A percentile compares a stretch with the other conserved stretches of the same genome.
phyloP scores from a whole-genome alignment of 108 stramenopile genomes.

The Seminavis robusta region DNA sequence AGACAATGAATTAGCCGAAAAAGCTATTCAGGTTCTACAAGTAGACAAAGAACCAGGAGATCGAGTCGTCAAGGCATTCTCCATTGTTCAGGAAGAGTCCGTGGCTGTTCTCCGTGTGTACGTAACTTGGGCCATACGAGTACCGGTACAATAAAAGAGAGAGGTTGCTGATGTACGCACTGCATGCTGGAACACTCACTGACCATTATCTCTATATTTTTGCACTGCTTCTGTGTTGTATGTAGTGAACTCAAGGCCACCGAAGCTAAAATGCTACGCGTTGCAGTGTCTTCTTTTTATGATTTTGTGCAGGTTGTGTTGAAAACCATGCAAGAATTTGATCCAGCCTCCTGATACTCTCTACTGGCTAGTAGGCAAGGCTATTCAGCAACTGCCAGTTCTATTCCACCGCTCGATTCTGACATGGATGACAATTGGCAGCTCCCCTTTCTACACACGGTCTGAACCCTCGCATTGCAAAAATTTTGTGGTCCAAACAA shows the following conservation, averaged over 20 bases:
- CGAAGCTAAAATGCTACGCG: slow-evolving; percentile 82
- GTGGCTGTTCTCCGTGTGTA: slow-evolving; percentile 9
- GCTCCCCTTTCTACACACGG: too few relatives aligned
- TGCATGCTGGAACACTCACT: slow-evolving; percentile 6
- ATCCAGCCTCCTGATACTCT: too few relatives aligned
- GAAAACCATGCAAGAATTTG: slow-evolving; percentile 78
- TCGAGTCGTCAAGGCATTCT: slow-evolving; percentile 58
- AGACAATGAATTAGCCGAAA: slow-evolving; percentile 41
- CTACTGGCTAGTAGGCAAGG: too few relatives aligned
- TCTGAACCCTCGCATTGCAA: too few relatives aligned
- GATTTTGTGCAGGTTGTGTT: slow-evolving; percentile 74
- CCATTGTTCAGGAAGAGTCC: slow-evolving; percentile 11
- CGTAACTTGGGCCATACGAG: slow-evolving; percentile 1
- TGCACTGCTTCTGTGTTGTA: neutral
- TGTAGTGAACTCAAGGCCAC: slow-evolving; percentile 56
- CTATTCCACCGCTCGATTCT: too few relatives aligned
- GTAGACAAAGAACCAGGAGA: slow-evolving; percentile 70
- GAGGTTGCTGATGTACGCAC: neutral
- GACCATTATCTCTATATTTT: neutral
- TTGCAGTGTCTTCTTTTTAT: slow-evolving; percentile 77
- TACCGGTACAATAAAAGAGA: neutral
- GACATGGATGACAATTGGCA: too few relatives aligned
- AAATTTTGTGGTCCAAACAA: too few relatives aligned
- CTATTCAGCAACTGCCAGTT: too few relatives aligned
- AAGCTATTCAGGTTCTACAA: slow-evolving; percentile 49